Conservation (phyloP, 306 rosid species). For the Prosopis cineraria region DNA sequence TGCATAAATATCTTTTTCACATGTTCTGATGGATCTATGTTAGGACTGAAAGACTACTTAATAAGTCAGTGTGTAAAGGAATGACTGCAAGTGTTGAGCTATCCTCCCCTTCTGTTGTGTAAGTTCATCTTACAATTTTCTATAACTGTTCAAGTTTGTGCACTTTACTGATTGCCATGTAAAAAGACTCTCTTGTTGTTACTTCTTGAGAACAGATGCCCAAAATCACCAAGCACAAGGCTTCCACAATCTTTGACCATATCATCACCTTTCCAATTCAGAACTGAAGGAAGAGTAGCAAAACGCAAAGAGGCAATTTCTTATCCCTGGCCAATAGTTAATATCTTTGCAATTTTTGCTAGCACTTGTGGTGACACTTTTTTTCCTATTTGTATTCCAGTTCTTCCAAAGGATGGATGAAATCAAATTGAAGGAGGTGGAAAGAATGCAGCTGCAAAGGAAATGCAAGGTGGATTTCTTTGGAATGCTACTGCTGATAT, state of each 20-base stretch:
- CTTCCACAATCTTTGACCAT: slow-evolving; percentile 46
- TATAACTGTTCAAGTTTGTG: slow-evolving; percentile 14
- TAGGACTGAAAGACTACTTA: slow-evolving; percentile 47
- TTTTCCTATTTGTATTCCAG: slow-evolving; percentile 48
- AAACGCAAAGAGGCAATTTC: slow-evolving; percentile 84
- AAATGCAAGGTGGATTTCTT: slow-evolving; percentile 55
- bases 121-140: slow-evolving; percentile 26
- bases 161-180: slow-evolving; percentile 9
- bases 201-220: slow-evolving; percentile 32
- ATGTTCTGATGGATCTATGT: slow-evolving; percentile 10
- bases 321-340: slow-evolving; percentile 13
- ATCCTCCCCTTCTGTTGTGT: slow-evolving; percentile 43
- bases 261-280: slow-evolving; percentile 68
- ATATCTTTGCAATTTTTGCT: slow-evolving; percentile 11
- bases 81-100: slow-evolving; percentile 38
- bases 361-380: background rate
- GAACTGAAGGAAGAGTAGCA: slow-evolving; percentile 89
- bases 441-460: slow-evolving; percentile 50
- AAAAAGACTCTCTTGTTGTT: slow-evolving; percentile 8
- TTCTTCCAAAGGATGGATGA: slow-evolving; percentile 70
- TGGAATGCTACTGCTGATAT: slow-evolving; percentile 1
- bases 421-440: slow-evolving; percentile 57
- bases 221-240: slow-evolving; percentile 47
- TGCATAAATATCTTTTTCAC: slow-evolving; percentile 25
- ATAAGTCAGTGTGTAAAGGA: slow-evolving; percentile 43